A percentile compares a stretch with the other conserved stretches of the same genome.
Conservation (phyloP, 2,329 filamentous ascomycete genomes). For the Macrophomina tecta region DNA sequence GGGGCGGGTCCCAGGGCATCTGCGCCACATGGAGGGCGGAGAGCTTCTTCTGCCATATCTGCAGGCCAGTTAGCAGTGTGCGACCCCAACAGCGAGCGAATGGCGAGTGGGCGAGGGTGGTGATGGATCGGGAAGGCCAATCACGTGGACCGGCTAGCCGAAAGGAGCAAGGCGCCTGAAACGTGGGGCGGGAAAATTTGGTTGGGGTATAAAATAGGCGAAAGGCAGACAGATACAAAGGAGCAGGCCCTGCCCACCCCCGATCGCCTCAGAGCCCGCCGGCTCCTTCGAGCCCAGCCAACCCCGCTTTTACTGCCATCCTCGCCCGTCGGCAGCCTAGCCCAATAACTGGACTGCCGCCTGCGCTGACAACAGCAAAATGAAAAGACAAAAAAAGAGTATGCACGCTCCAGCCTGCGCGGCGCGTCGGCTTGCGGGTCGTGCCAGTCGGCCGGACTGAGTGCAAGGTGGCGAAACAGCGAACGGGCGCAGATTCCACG, state of each 20-base stretch:
- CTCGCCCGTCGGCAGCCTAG: constrained; percentile 28
- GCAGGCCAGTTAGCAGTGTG: constrained; percentile 2
- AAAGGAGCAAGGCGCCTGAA: constrained; percentile 40
- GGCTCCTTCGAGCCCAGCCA: constrained; percentile 29
- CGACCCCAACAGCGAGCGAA: constrained; percentile 14
- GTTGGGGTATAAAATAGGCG: constrained; percentile 53
- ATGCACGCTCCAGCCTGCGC: not conserved
- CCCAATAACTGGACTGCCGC: constrained; percentile 21
- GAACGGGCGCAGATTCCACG: constrained; percentile 48
- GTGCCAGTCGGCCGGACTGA: constrained; percentile 9
- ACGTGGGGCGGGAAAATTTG: constrained; percentile 31
- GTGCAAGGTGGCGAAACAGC: constrained; percentile 19
- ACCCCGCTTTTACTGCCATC: constrained; percentile 30
- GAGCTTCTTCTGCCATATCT: constrained; percentile 96
- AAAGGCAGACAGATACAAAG: constrained; percentile 39
- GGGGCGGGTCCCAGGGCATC: constrained; percentile 95
- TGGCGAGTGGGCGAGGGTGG: constrained; percentile 9
- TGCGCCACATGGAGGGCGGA: constrained; percentile 81
- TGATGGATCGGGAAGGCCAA: constrained; percentile 28
- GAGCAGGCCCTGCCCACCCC: constrained; percentile 28
- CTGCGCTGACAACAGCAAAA: constrained; percentile 16
- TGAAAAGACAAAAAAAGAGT: constrained; percentile 8
- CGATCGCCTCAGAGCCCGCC: constrained; percentile 27
- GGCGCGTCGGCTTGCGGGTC: constrained; percentile 9
- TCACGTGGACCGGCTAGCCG: constrained; percentile 46